Base-by-base conservation (phyloP, 192 early-diverging fungal species). In the Ambispora gerdemannii region DNA sequence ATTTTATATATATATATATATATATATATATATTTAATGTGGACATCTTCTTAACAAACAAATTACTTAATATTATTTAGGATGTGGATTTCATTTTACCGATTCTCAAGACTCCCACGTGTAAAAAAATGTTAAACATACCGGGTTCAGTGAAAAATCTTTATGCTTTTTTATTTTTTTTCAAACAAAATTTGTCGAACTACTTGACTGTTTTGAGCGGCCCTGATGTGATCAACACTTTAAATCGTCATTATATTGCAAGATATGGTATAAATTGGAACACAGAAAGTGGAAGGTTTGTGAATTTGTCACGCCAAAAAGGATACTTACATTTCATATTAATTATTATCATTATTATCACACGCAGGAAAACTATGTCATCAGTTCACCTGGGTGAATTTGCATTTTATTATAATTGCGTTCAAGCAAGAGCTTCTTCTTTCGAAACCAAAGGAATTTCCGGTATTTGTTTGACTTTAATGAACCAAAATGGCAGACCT, bases 71-170 rank as follows among this genome's bases (percentile, higher is more conserved):
- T 43, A 61, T 24, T 30, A 20, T 25, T 33, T 77, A 86, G 84
- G 92, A 94, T 77, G 80, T 91, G 19, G 91, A 92, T 33, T 93
- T 94, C 67, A 89, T 92, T 60, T 71, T 93, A 0, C 90, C 90
- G 0, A 75, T 85, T 27, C 75, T 83, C n/a, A 77, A 83, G 64
- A 20, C 74, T 3, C 79, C 83, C 10, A 72, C 77, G 6, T 61
- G 72, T 33, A 56, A 74, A 2, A 71, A 76, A 63, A 74, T 62
- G 2, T 67, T 90, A 35, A 60, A 72, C 19, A 75, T 92, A 49
- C 88, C 90, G 4, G 33, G 53, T 17, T 70, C 81, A 22, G 76
- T 93, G 15, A 75, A 78, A 25, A 83, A 84, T 36, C 82, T 82
- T 19, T 81, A 77, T 64, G 75, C 87, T 1, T 91, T 90, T 38